These are phyloP conservation scores for Leonotis leonurus DNA, from an alignment of 257 asterid species.

Conservation along the genomic window DNA sequence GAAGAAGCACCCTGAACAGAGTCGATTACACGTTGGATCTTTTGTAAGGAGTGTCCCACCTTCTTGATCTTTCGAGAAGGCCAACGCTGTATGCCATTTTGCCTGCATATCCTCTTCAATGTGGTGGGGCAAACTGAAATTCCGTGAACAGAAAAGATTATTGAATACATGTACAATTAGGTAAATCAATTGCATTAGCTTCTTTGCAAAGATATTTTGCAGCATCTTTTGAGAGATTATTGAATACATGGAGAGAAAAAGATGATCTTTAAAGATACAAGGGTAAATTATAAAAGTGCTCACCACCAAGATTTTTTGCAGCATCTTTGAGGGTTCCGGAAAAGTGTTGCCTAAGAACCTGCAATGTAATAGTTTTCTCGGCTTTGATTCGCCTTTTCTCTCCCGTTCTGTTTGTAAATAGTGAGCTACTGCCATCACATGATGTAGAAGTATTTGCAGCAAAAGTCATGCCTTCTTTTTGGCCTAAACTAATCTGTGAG, in stretches of 20 bases:
- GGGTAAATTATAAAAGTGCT: slow-evolving; percentile 20
- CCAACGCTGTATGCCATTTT: slow-evolving; percentile 90
- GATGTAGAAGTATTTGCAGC: slow-evolving; percentile 31
- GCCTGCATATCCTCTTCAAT: slow-evolving; percentile 96
- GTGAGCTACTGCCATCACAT: slow-evolving; percentile 39
- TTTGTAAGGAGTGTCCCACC: slow-evolving; percentile 80
- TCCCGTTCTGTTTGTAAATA: slow-evolving; percentile 24
- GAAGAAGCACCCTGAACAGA: slow-evolving; percentile 90
- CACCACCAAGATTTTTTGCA: slow-evolving; percentile 85
- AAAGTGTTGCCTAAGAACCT: slow-evolving; percentile 81
- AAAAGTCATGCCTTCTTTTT: slow-evolving; percentile 24
- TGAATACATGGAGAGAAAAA: not conserved
- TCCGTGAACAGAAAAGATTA: not conserved
- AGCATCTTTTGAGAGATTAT: no score
- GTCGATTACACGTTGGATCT: slow-evolving; percentile 86
- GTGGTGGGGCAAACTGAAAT: slow-evolving; percentile 92
- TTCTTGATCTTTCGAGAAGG: slow-evolving; percentile 94
- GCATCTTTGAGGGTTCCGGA: slow-evolving; percentile 96
- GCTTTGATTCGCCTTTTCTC: slow-evolving; percentile 65
- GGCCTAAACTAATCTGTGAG: slow-evolving; percentile 18
- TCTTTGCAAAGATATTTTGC: no score
- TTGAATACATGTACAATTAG: not conserved
- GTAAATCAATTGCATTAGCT: not conserved
- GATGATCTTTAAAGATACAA: not conserved
- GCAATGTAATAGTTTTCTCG: slow-evolving; percentile 65